Evolutionary conservation across 805 yeast species (phyloP).

Genomic region (Starmerella riodocensis): DNA sequence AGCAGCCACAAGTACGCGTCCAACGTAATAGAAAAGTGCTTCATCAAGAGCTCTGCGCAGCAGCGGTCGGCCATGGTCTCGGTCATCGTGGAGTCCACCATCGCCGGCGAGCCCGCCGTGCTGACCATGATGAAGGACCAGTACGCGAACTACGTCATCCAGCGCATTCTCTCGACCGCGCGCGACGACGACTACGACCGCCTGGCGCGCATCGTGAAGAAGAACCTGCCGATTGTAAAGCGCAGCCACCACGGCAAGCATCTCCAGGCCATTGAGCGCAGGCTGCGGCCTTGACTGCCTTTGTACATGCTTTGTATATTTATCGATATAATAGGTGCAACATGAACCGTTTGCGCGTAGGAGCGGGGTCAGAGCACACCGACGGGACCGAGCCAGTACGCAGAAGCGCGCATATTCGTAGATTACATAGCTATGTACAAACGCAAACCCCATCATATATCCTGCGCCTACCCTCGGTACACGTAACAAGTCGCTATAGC

Average conservation of each 20-base stretch:
- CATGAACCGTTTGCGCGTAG: not conserved
- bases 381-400: not conserved
- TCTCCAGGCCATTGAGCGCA: conserved; percentile 66
- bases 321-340: not conserved
- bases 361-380: not conserved
- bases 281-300: conserved; percentile 5
- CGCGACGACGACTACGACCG: conserved; percentile 54
- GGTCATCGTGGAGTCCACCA: conserved; percentile 34
- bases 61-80: conserved; percentile 54
- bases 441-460: too few species aligned
- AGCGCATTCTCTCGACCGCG: conserved; percentile 76
- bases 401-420: not conserved
- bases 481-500: not conserved
- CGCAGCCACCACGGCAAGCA: conserved; percentile 67
- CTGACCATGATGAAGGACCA: conserved; percentile 95
- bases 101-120: conserved; percentile 36
- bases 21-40: conserved; percentile 91
- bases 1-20: conserved; percentile 97
- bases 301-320: conserved; percentile 1
- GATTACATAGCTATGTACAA: too few species aligned
- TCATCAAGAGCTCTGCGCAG: conserved; percentile 50
- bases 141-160: conserved; percentile 94
- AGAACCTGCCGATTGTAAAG: conserved; percentile 62
- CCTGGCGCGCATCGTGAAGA: conserved; percentile 62
- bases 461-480: not conserved